Evolutionary conservation across 192 early-diverging fungal species (phyloP).

Genomic region (Phycomyces blakesleeanus): DNA sequence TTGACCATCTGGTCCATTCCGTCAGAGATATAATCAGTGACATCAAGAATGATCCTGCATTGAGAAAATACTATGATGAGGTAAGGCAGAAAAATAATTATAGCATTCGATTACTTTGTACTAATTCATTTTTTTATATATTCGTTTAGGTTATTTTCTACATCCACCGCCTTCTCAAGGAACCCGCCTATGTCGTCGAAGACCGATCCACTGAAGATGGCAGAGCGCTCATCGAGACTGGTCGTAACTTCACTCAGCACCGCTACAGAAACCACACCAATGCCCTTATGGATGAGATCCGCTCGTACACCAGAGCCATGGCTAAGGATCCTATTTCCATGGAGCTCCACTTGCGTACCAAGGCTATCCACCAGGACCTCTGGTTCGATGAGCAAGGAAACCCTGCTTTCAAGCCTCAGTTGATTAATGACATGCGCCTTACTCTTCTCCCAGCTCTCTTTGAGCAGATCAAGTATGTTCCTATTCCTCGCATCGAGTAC

Average conservation of each 20-base stretch:
- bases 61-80: conserved; percentile 24
- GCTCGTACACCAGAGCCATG: conserved; percentile 22
- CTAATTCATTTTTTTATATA: no score
- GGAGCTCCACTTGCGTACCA: conserved; percentile 25
- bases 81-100: no score
- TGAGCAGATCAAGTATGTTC: conserved; percentile 41
- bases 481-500: conserved; percentile 43
- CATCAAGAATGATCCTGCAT: conserved; percentile 22
- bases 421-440: conserved; percentile 40
- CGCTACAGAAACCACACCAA: conserved; percentile 32
- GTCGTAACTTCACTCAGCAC: conserved; percentile 17
- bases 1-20: conserved; percentile 29
- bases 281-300: conserved; percentile 14
- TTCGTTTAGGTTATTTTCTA: conserved; percentile 17
- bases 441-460: conserved; percentile 36
- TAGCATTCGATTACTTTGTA: no score
- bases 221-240: conserved; percentile 19
- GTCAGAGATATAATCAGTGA: conserved; percentile 26
- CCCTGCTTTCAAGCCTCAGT: conserved; percentile 38
- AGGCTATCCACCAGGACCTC: conserved; percentile 28
- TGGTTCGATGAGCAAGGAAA: conserved; percentile 33
- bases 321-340: conserved; percentile 25
- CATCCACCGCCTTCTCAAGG: conserved; percentile 24
- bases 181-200: conserved; percentile 34
- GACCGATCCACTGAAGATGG: conserved; percentile 27